Conservation (phyloP, 345 rosid genomes). For the Eucalyptus tenuipes region DNA sequence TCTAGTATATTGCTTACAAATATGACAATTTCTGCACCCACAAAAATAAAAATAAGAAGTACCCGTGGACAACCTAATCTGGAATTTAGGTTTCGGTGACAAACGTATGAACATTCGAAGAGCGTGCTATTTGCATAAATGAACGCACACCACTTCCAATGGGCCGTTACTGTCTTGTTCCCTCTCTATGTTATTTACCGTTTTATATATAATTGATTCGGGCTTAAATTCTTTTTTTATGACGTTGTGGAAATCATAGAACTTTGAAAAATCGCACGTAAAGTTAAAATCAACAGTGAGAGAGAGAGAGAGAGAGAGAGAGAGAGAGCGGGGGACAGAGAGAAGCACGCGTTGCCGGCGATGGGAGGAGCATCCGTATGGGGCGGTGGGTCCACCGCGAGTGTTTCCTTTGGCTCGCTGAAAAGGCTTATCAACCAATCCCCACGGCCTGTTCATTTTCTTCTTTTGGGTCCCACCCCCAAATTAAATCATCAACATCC, state of each 20-base stretch:
- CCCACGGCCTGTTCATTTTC: background rate
- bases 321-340: conserved; percentile 15
- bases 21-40: background rate
- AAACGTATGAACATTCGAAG: background rate
- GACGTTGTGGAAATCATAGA: background rate
- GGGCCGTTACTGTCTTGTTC: background rate
- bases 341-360: conserved; percentile 82
- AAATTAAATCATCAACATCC: background rate
- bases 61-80: background rate
- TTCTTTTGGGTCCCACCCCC: conserved; percentile 11
- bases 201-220: background rate
- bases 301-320: background rate
- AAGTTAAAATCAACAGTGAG: background rate
- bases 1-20: background rate
- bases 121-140: background rate
- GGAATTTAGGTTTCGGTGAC: background rate
- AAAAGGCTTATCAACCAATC: conserved; percentile 22
- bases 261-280: background rate
- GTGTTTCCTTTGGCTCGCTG: background rate
- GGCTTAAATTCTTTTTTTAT: background rate
- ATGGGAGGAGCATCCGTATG: conserved; percentile 58
- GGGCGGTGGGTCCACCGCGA: conserved; percentile 58
- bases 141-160: background rate
- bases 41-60: background rate
- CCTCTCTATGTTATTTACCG: background rate